Base-by-base conservation (phyloP, 192 early-diverging fungal species). In the Ambispora gerdemannii region DNA sequence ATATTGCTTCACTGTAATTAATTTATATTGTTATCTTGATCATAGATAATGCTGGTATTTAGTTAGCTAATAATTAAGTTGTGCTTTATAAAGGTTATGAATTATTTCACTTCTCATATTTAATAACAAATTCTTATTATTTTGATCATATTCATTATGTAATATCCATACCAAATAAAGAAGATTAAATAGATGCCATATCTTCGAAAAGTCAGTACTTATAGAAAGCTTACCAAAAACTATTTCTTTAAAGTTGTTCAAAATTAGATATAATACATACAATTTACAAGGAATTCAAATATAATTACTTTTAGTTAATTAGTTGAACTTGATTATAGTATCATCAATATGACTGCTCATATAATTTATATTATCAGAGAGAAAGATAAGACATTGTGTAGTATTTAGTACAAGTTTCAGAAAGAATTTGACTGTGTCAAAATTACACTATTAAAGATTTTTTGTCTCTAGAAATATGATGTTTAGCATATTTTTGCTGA, bases 101-200 rank as follows among this genome's bases (percentile, higher is more conserved):
- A 55, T 55, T 55, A 20, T 55, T 55, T 55, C 52, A 55, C 52
- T 55, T 55, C 52, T 31, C 52, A 55, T 19, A 55, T 55, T 55
- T 55, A 55, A 27, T 55, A 2, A 10, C 22, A 10, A 55, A 20
- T 25, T 3, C 24, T 25, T 55, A 20, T 55, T 27, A 55, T 27
- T 55, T n/a, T 55, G 52, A 55, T 55, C 24, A 55, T 55, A 55
- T 20, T 27, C 22, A 2, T 55, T 27, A 55, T 31, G 7, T 10
- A 55, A 31, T 2, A 55, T 55, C n/a, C 52, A 55, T 55, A 2
- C 22, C 52, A 55, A 20, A 55, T 55, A 55, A 55, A 55, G 22
- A 55, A 55, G 52, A 55, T 55, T 55, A 55, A 55, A 55, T 55
- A 2, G 22, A 55, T 19, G 52, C 8, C 2, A 10, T 55, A 2